Evolutionary conservation across 2,329 filamentous ascomycete genomes (phyloP).

Genomic region (Exophiala alcalophila): DNA sequence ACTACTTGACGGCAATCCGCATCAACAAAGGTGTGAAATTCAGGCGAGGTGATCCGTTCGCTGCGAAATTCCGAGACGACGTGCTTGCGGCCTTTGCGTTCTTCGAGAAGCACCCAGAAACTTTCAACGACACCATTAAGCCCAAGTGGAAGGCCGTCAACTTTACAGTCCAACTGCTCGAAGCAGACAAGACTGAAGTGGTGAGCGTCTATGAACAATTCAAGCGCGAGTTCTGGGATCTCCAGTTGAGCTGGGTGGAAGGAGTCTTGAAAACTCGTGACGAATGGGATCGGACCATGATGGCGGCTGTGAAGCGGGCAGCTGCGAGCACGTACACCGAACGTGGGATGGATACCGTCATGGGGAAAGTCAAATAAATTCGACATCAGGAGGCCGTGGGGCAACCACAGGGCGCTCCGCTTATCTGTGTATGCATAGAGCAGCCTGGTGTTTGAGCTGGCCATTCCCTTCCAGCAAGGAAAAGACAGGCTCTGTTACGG

Average conservation of each 20-base stretch:
- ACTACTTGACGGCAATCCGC: slow-evolving; percentile 78
- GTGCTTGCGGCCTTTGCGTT: slow-evolving; percentile 86
- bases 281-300: slow-evolving; percentile 88
- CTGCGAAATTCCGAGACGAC: slow-evolving; percentile 91
- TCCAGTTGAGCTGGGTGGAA: slow-evolving; percentile 95
- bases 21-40: slow-evolving; percentile 84
- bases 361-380: slow-evolving; percentile 78
- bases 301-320: slow-evolving; percentile 80
- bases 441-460: too few species aligned
- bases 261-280: slow-evolving; percentile 80
- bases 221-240: slow-evolving; percentile 86
- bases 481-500: too few species aligned
- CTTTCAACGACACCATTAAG: slow-evolving; percentile 73
- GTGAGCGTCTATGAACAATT: slow-evolving; percentile 78
- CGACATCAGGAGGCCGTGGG: too few species aligned
- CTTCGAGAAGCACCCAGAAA: slow-evolving; percentile 68
- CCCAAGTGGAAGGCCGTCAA: slow-evolving; percentile 91
- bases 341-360: slow-evolving; percentile 83
- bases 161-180: slow-evolving; percentile 74
- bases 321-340: slow-evolving; percentile 83
- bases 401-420: too few species aligned
- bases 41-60: slow-evolving; percentile 78
- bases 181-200: slow-evolving; percentile 67
- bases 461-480: too few species aligned
- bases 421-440: too few species aligned